Percentiles rank a stretch among this genome's conserved stretches.
These are phyloP conservation scores for Thozetella sp. DNA, from an alignment of 495 filamentous ascomycete species.

Conservation along the genomic window DNA sequence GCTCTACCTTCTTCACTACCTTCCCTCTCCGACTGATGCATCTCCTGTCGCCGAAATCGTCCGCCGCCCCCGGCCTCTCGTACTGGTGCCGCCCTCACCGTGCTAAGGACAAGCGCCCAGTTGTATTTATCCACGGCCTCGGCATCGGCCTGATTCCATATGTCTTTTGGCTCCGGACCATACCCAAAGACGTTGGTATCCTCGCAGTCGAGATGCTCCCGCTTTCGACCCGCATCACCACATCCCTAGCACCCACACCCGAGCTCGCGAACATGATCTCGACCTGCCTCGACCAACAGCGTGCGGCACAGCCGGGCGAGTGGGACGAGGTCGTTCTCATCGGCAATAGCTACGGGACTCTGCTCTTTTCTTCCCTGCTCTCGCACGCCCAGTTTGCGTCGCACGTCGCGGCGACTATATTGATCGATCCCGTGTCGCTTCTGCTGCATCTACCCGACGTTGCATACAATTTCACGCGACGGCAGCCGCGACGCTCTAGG, in stretches of 20 bases:
- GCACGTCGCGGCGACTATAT: conserved; percentile 30
- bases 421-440: conserved; percentile 64
- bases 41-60: conserved; percentile 35
- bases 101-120: conserved; percentile 48
- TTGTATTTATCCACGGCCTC: conserved; percentile 65
- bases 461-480: conserved; percentile 62
- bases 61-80: conserved; percentile 39
- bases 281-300: conserved; percentile 4
- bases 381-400: neutral
- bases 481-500: conserved; percentile 45
- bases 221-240: conserved; percentile 57
- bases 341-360: conserved; percentile 1
- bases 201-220: conserved; percentile 63
- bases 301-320: neutral
- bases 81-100: conserved; percentile 66
- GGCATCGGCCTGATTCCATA: conserved; percentile 65
- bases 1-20: conserved; percentile 44
- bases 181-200: conserved; percentile 50
- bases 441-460: conserved; percentile 64
- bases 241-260: conserved; percentile 49
- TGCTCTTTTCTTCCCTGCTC: neutral
- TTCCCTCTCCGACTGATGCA: conserved; percentile 54
- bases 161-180: conserved; percentile 9
- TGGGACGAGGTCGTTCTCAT: neutral
- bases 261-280: conserved; percentile 39